Base-by-base conservation (phyloP, 75 land plant genomes). In the Adiantum capillusveneris region DNA sequence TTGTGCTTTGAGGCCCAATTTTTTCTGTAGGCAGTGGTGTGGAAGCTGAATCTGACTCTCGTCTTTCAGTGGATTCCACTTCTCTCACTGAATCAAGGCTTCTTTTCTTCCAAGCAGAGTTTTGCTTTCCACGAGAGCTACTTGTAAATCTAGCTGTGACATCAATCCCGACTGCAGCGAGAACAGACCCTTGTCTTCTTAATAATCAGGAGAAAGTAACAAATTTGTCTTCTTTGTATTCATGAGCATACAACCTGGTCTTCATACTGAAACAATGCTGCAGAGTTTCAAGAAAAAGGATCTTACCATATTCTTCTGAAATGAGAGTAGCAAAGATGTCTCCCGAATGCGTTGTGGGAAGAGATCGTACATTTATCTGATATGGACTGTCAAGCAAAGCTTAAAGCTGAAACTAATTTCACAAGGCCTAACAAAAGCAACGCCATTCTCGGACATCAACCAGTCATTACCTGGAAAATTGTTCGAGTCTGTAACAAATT, bases 251-350 rank as follows among this genome's bases (percentile, higher is more conserved):
- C n/a, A n/a, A n/a, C n/a, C n/a, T n/a, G n/a, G n/a, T n/a, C n/a
- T n/a, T n/a, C n/a, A n/a, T n/a, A n/a, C n/a, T n/a, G n/a, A n/a
- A n/a, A n/a, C n/a, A n/a, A n/a, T n/a, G n/a, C n/a, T n/a, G n/a
- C n/a, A n/a, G n/a, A n/a, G n/a, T n/a, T n/a, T n/a, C n/a, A n/a
- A n/a, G n/a, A 25, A 43, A 17, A 42, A 44, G 55, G 18, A n/a
- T 0, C 50, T 73, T 74, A 92, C 97, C 79, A 69, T 76, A 80
- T 52, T 88, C 80, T 71, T 92, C 93, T 74, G 80, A 88, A 21
- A 88, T 76, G 28, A 92, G 82, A 68, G 79, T 76, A 52, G 84
- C 89, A 53, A 63, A 74, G 12, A 84, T 59, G 31, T 71, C 71
- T 28, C 75, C 48, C 50, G 71, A 69, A 39, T 74, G 66, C 19